Base-by-base conservation (phyloP, 352 stramenopile species). In the Phytophthora boehmeriae region DNA sequence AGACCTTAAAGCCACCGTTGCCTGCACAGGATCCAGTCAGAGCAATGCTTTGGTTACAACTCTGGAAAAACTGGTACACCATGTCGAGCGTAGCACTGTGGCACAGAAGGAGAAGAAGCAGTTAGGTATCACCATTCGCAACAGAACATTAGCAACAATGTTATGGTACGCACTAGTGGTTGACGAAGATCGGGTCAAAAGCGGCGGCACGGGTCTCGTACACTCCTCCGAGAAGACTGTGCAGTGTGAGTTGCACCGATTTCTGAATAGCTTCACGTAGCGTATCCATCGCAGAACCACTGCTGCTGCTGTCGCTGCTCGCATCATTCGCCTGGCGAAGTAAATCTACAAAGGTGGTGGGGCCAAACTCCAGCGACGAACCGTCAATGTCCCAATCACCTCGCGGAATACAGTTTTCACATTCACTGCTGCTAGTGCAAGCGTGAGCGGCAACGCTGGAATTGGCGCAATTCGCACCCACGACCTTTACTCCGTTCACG, bases 51-150 rank as follows among this genome's bases (percentile, higher is more conserved):
- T 71, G 66, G 43, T 76, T 83, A 62, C 80, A 92, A 36, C 64
- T 75, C 55, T 89, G 78, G 49, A 80, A 78, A 47, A 90, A 76
- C 35, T 81, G 79, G 50, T 88, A 92, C 38, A 89, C 53, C 54
- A 86, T 67, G 22, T 89, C 83, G 4, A 84, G 27, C 60, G 76
- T 86, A 20, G 80, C 68, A 35, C 62, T 80, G 23, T 16, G 63
- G 11, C 50, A 44, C 6, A 59, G 79, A 23, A 48, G 41, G 30
- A 57, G 10, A n/a, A 43, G 56, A 52, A 42, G 9, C 23, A 11
- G 47, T 42, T 34, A 56, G 14, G 28, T 39, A 8, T 14, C 4
- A 22, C 53, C 25, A 39, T 34, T 16, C 13, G 39, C 46, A 38
- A 50, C 41, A 35, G n/a, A 4, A 41, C 3, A 41, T 22, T 46